phyloP scores from a whole-genome alignment of 2,329 filamentous ascomycete species.

The Blastomyces parvus region DNA sequence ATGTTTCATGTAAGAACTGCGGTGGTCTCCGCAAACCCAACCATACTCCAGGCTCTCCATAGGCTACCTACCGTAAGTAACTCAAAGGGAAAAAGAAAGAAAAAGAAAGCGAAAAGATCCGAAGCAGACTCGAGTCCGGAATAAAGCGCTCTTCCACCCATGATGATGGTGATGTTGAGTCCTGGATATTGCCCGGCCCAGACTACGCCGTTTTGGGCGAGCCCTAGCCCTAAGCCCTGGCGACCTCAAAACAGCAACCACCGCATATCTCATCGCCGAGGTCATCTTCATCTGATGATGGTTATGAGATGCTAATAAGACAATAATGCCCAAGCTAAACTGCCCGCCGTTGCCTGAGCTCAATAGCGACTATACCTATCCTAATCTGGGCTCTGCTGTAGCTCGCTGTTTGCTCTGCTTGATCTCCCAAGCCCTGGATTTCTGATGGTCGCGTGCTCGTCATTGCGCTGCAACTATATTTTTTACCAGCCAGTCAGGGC shows the following conservation, averaged over 20 bases:
- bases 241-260: not conserved
- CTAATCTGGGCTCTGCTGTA: not conserved
- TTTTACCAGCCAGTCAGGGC: not conserved
- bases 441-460: not conserved
- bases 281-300: too few species aligned
- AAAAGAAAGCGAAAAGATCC: not conserved
- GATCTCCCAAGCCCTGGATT: not conserved
- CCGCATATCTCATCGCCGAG: too few species aligned
- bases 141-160: not conserved
- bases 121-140: not conserved
- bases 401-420: not conserved
- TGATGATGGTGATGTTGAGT: too few species aligned
- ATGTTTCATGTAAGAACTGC: not conserved
- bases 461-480: not conserved
- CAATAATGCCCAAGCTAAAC: not conserved
- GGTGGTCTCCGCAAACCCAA: too few species aligned
- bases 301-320: too few species aligned
- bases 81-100: not conserved
- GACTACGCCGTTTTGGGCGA: not conserved
- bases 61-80: too few species aligned
- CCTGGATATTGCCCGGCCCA: too few species aligned
- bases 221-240: not conserved
- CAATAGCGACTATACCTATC: too few species aligned
- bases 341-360: not conserved
- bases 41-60: not conserved